Base-by-base conservation (phyloP, 306 rosid species). In the Nissolia schottii region DNA sequence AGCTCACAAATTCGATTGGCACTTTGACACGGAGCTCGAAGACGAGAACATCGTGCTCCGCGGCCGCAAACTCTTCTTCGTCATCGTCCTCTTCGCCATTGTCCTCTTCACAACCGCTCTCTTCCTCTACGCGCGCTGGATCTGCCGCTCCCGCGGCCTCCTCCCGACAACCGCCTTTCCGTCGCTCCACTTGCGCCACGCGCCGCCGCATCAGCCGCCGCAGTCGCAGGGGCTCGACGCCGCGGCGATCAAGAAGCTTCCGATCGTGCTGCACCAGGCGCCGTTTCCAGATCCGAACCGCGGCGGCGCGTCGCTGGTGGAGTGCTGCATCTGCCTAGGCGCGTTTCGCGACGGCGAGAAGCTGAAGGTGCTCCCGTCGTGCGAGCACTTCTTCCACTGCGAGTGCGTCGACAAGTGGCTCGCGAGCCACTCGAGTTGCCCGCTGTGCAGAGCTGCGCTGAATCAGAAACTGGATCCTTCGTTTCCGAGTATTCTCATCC, bases 321-420 rank as follows among this genome's bases (percentile, higher is more conserved):
- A 94, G 82, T 94, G 98, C 27, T 87, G 89, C 61, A 93, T 93
- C 28, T 94, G 98, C 70, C 81, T 94, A 0, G 81, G 96, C 6
- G 74, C 67, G 25, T 87, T 91, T 70, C 65, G 66, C 10, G 92
- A 89, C 7, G 96, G 91, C 0, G 96, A 89, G 35, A 89, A 88
- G 74, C 65, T 94, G 61, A 94, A 94, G 88, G 79, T 87, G 29
- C 67, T 94, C 24, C 97, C 97, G 0, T 53, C 22, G 0, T 94
- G 98, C 32, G 70, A 59, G 7, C 98, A 94, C 61, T 73, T 87
- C 20, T 94, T 78, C 20, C 98, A 94, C 28, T 83, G 92, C 4
- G 92, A 89, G 58, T 94, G 98, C 25, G 92, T 94, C 0, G 98
- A 89, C 28, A 67, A n/a, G 58, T 94, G 98, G 98, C 92, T 94